Base-by-base conservation (phyloP, 2,329 filamentous ascomycete genomes). In the Meredithiella fracta region DNA sequence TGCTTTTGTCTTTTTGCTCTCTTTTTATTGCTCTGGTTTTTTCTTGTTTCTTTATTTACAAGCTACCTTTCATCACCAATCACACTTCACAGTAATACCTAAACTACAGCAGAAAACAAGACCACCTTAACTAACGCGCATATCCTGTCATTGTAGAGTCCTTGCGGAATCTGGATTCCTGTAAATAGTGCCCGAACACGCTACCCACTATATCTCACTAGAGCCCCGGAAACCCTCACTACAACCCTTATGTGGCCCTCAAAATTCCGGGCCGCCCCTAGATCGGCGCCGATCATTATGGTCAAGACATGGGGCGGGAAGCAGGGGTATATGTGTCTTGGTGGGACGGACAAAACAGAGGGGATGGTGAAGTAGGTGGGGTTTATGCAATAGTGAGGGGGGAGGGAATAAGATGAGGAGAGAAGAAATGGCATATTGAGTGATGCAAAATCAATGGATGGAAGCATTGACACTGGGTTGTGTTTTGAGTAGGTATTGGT, bases 111-210 rank as follows among this genome's bases (percentile, higher is more conserved):
- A 34, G 25, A 44, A 26, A n/a, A n/a, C n/a, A n/a, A 25, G 54
- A 51, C 23, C 40, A 44, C 29, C 29, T 29, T 42, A 42, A 53
- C 44, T 49, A 49, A 49, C 44, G 15, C 22, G 44, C 44, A 3
- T 34, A 5, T 5, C 15, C 9, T 2, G 5, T 25, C n/a, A 49
- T 25, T 49, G 44, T 44, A 56, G 54, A 56, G 51, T 57, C 25
- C 51, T 56, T 37, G 54, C 57, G 20, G 54, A 54, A 29, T 57
- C 57, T 20, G 57, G 54, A 31, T 59, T 59, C 51, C 47, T 56
- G 54, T 59, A 56, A 44, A 38, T 49, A 17, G n/a, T 15, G 22
- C n/a, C 37, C 23, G 8, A 22, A n/a, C 15, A n/a, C 8, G 15
- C 40, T 7, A n/a, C 17, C 40, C 40, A n/a, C 11, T 22, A n/a